A percentile compares a stretch with the other conserved stretches of the same genome.
phyloP scores from a whole-genome alignment of 768 basidiomycete genomes.

The Mycena rebaudengoi region DNA sequence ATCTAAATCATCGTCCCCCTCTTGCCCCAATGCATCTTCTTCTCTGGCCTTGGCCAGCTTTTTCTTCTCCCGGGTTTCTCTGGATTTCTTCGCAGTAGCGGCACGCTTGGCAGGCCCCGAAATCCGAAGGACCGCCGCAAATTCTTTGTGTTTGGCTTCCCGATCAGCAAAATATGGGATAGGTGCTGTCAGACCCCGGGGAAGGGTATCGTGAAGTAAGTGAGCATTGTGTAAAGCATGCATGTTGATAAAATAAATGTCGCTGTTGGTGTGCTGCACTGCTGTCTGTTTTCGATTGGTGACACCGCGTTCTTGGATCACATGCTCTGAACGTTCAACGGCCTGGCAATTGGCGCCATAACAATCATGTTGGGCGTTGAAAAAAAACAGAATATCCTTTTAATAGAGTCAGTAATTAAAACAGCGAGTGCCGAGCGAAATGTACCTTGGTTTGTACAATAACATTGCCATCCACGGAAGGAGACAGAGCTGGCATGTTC shows the following conservation, averaged over 20 bases:
- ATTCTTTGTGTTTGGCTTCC: not conserved
- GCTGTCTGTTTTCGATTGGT: not conserved
- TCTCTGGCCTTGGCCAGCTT: no score
- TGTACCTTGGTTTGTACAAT: no score
- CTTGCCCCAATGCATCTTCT: no score
- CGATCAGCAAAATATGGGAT: not conserved
- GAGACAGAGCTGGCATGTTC: no score
- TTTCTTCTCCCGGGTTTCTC: not conserved
- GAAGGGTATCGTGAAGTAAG: not conserved
- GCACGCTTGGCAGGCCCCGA: not conserved
- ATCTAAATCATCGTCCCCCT: not conserved
- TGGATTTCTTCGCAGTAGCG: not conserved
- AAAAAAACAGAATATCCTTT: not conserved
- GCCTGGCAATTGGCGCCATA: not conserved
- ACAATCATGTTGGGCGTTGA: slow-evolving; percentile 7
- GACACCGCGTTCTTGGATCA: not conserved
- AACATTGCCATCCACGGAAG: no score
- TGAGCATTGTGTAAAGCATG: not conserved
- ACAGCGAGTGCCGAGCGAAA: no score
- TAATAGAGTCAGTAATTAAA: no score
- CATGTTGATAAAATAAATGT: not conserved
- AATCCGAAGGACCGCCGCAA: not conserved
- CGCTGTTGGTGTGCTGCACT: not conserved
- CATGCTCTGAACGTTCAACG: not conserved
- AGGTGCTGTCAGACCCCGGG: not conserved